Evolutionary conservation across 2,329 filamentous ascomycete genomes (phyloP).

Genomic region (Phaeosphaeriaceae sp.): DNA sequence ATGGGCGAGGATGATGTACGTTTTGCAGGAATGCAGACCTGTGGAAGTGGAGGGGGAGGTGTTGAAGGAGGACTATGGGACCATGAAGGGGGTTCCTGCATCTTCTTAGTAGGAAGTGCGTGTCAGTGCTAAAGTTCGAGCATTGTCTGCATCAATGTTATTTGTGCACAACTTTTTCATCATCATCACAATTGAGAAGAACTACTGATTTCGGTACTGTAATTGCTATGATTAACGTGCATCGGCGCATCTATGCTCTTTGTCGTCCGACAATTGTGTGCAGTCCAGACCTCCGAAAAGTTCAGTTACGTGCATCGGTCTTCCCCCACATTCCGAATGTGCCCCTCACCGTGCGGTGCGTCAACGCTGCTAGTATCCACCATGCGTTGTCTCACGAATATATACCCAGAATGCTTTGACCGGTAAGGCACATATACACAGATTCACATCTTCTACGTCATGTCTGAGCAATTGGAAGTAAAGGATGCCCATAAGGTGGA

Average conservation of each 20-base stretch:
- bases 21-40: constrained; percentile 38
- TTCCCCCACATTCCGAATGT: constrained; percentile 28
- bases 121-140: neutral
- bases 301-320: neutral
- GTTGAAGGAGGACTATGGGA: constrained; percentile 38
- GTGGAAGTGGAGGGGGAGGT: constrained; percentile 31
- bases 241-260: neutral
- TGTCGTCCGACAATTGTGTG: neutral
- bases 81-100: constrained; percentile 38
- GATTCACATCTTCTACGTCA: constrained; percentile 11
- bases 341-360: constrained; percentile 13
- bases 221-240: too few relatives aligned
- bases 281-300: neutral
- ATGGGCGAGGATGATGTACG: constrained; percentile 42
- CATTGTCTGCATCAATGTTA: too few relatives aligned
- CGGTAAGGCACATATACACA: neutral
- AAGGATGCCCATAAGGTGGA: constrained; percentile 44
- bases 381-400: constrained; percentile 17
- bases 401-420: constrained; percentile 19
- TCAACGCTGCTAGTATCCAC: constrained; percentile 13
- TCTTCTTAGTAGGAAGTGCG: constrained; percentile 23
- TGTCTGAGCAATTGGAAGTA: constrained; percentile 37
- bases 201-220: too few relatives aligned
- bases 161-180: too few relatives aligned
- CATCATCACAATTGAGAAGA: too few relatives aligned